Conservation (phyloP, 2,329 filamentous ascomycete species). For the Fusarium acutatum region DNA sequence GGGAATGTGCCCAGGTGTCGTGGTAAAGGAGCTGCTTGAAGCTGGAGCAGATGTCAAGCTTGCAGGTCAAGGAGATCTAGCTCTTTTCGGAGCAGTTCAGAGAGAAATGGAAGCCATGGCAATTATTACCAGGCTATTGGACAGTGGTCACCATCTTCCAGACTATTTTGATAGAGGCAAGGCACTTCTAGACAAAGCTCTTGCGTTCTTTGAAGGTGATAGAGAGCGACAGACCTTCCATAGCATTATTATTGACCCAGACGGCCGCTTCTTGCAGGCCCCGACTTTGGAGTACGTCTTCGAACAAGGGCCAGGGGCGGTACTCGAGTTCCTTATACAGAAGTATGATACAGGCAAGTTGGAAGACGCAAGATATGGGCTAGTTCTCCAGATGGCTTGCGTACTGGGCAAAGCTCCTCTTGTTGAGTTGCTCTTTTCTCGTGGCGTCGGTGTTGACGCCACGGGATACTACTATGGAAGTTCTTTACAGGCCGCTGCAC, state of each 20-base stretch:
- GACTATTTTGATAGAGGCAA: neutral
- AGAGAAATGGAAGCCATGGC: neutral
- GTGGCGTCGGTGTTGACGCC: neutral
- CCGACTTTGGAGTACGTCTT: conserved; percentile 5
- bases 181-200: neutral
- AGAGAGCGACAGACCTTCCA: neutral
- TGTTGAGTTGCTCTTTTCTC: neutral
- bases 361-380: neutral
- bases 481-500: conserved; percentile 13
- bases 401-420: neutral
- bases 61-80: neutral
- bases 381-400: conserved; percentile 8
- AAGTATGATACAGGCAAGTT: neutral
- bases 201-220: neutral
- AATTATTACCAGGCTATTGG: neutral
- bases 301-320: neutral
- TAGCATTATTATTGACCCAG: neutral
- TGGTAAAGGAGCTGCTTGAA: neutral
- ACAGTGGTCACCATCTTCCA: neutral
- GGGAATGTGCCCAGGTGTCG: neutral
- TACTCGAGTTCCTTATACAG: neutral
- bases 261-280: neutral
- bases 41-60: conserved; percentile 6
- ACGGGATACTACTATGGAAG: conserved; percentile 16
- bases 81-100: neutral